A percentile compares a stretch with the other conserved stretches of the same genome.
Evolutionary conservation across 148 eudicot species (phyloP).

Genomic region (Rhododendron griersonianum): DNA sequence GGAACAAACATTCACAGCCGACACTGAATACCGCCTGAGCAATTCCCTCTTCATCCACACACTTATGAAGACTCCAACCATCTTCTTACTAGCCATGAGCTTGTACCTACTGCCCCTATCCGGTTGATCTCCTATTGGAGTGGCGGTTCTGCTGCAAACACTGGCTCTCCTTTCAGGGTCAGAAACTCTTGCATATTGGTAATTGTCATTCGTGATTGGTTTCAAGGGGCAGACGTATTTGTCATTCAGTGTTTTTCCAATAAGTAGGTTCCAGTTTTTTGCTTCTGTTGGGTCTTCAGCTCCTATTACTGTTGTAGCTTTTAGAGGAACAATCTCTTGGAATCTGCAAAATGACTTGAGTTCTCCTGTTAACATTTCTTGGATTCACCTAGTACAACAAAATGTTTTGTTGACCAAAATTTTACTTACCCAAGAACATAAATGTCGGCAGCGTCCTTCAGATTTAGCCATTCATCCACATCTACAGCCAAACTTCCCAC

Average conservation of each 20-base stretch:
- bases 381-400: background rate
- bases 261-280: conserved; percentile 53
- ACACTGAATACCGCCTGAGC: conserved; percentile 31
- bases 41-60: conserved; percentile 59
- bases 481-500: conserved; percentile 52
- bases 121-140: conserved; percentile 32
- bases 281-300: conserved; percentile 51
- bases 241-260: conserved; percentile 72
- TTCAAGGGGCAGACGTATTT: conserved; percentile 57
- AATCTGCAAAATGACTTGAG: conserved; percentile 27
- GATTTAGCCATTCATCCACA: conserved; percentile 62
- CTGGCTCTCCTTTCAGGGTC: conserved; percentile 17
- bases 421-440: conserved; percentile 58
- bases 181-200: conserved; percentile 17
- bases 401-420: background rate
- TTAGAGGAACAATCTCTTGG: conserved; percentile 63
- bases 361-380: background rate
- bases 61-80: conserved; percentile 65
- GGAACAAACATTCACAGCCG: conserved; percentile 49
- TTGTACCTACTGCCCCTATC: conserved; percentile 34
- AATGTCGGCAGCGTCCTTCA: conserved; percentile 51
- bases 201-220: conserved; percentile 40
- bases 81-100: conserved; percentile 65
- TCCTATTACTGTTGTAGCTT: conserved; percentile 43
- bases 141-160: conserved; percentile 11